Evolutionary conservation across 352 stramenopile species (phyloP).

Genomic region (Phytophthora meadii): DNA sequence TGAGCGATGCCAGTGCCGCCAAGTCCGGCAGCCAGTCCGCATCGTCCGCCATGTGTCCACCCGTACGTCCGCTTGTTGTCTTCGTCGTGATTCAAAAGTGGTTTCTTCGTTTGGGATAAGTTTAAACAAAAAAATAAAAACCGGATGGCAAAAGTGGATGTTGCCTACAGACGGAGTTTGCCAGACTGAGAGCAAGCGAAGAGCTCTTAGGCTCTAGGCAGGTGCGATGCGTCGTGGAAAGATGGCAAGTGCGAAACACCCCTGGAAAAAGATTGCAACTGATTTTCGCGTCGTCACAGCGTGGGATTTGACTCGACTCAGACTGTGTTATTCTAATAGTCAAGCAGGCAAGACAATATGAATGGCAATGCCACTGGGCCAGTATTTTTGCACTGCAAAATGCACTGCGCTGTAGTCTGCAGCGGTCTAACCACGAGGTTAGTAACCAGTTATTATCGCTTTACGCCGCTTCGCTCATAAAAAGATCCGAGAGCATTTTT

Average conservation of each 20-base stretch:
- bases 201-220: not conserved
- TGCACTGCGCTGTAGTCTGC: no score
- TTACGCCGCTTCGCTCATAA: no score
- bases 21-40: slow-evolving; percentile 63
- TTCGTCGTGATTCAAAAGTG: not conserved
- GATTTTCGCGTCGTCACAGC: slow-evolving; percentile 15
- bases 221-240: slow-evolving; percentile 3
- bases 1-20: slow-evolving; percentile 59
- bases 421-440: no score
- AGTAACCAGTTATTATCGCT: no score
- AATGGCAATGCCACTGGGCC: no score
- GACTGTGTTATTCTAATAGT: slow-evolving; percentile 4
- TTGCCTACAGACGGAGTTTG: slow-evolving; percentile 5
- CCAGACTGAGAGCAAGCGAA: not conserved
- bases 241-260: slow-evolving; percentile 12
- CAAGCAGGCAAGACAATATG: no score
- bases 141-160: slow-evolving; percentile 13
- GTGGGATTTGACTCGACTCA: slow-evolving; percentile 13
- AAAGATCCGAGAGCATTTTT: no score
- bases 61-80: slow-evolving; percentile 7
- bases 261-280: slow-evolving; percentile 30
- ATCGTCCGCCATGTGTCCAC: slow-evolving; percentile 40
- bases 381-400: no score
- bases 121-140: not conserved
- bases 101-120: slow-evolving; percentile 22